Evolutionary conservation across 805 yeast species (phyloP).

Genomic region (Tetrapisispora nanseiensis): DNA sequence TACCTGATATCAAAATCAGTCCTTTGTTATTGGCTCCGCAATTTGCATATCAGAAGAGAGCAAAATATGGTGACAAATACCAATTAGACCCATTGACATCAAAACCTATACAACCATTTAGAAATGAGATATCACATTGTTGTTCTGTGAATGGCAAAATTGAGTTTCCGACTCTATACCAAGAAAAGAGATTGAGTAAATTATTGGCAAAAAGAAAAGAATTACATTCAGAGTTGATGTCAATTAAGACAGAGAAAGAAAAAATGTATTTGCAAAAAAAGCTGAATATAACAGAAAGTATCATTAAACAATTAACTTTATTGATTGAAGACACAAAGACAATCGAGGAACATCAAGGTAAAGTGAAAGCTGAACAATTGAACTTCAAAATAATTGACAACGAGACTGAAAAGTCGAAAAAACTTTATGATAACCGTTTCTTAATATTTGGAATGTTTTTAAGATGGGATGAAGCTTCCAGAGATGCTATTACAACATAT

Average conservation of each 20-base stretch:
- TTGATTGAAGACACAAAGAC: conserved; percentile 17
- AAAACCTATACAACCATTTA: conserved; percentile 36
- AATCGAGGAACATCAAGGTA: conserved; percentile 28
- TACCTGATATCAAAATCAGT: conserved; percentile 38
- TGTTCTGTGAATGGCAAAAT: conserved; percentile 38
- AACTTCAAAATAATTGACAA: conserved; percentile 23
- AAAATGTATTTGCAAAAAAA: conserved; percentile 1
- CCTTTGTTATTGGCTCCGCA: conserved; percentile 63
- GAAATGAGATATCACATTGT: conserved; percentile 47
- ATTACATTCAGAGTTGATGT: conserved; percentile 9
- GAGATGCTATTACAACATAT: conserved; percentile 57
- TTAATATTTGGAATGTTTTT: conserved; percentile 62
- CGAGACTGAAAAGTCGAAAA: conserved; percentile 10
- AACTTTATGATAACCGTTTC: conserved; percentile 44
- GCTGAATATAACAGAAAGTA: conserved; percentile 9
- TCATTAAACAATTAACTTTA: conserved; percentile 11
- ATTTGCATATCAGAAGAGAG: conserved; percentile 59
- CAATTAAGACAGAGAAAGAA: conserved; percentile 11
- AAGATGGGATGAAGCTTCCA: conserved; percentile 65
- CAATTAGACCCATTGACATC: conserved; percentile 33
- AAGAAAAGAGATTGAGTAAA: conserved; percentile 14
- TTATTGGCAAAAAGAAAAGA: conserved; percentile 31
- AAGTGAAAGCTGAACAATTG: conserved; percentile 15
- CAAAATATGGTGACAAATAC: conserved; percentile 37
- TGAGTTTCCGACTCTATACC: conserved; percentile 13